Base-by-base conservation (phyloP, 2,329 filamentous ascomycete species). In the Cryphonectria naterciae region DNA sequence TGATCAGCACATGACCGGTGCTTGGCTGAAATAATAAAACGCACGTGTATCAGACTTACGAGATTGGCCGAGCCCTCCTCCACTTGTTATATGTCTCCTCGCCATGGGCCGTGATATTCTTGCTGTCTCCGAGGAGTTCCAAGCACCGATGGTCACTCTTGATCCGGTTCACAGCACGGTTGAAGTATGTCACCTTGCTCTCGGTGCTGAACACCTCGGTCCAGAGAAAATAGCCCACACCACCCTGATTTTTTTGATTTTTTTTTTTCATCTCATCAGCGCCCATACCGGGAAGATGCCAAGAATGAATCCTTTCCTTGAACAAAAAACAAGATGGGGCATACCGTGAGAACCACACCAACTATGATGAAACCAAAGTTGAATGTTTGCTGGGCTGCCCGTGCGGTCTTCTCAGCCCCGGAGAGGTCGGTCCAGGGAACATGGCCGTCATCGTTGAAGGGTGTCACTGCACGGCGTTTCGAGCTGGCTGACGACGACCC, bases 381-480 rank as follows among this genome's bases (percentile, higher is more conserved):
- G 84, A 97, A 92, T 22, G 91, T 92, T 81, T 98, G 95, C 81
- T 98, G 95, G 0, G 93, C 95, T 11, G 94, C 93, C 54, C 95
- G 88, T 35, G 92, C 92, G 2, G 91, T 90, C 80, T 97, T 98
- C 79, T 98, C 95, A 64, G 84, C 84, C 0, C 83, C 84, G 0
- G 91, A 94, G 2, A 98, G 87, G 68, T 96, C 86, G 3, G 84
- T 86, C 95, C 95, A 98, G 4, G 90, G 89, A 1, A 97, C 90
- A 74, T 87, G 86, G 10, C 95, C 95, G 77, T 94, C 92, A 76
- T 98, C 95, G 76, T 94, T 96, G 77, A 95, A 91, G 0, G 95
- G 88, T 0, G 94, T 97, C 37, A 98, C 90, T 54, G 90, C 86
- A 77, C 88, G 90, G 68, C 93, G 87, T 74, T 86, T 88, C 37